Base-by-base conservation (phyloP, 345 rosid genomes). In the Heritiera littoralis region DNA sequence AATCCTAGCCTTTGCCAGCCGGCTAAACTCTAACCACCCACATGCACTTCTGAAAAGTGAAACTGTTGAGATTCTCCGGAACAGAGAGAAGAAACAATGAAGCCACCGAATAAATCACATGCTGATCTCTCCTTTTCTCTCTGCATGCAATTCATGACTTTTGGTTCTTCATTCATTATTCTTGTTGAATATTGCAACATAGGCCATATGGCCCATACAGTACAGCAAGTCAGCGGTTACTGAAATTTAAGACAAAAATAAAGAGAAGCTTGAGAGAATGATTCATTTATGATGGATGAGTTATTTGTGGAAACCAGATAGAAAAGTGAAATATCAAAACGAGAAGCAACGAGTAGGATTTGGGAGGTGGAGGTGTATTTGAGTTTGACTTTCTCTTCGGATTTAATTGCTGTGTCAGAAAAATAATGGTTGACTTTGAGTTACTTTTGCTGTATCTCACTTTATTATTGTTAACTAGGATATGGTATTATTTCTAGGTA, bases 351-450 rank as follows among this genome's bases (percentile, higher is more conserved):
- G 2, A 49, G 52, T 11, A 49, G 2, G 52, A 3, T 49, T 49
- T 1, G 52, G 52, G 14, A 11, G 52, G 3, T 0, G 28, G 28
- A 23, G 28, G 28, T 23, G 69, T 66, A 43, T 45, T 40, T 66
- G 2, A 2, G 32, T 67, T 41, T 67, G 32, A 8, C 32, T 68
- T 23, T 23, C 35, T 10, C 7, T 20, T 60, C 3, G 13, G 5
- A 67, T 15, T 67, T 67, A 18, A 67, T 41, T n/a, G 23, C 73
- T 45, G 28, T 68, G 56, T 68, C 55, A 12, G 55, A 69, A 69
- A 43, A 46, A 20, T 18, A 5, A 38, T 23, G 10, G 73, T 28
- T 63, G 41, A 23, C 40, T 61, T 28, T 3, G 6, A 60, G 66
- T 61, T 61, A 28, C 9, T 30, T 12, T 30, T 30, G 65, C 1